phyloP scores from a whole-genome alignment of 1,284 basidiomycete species.

The Ustilago hordei region DNA sequence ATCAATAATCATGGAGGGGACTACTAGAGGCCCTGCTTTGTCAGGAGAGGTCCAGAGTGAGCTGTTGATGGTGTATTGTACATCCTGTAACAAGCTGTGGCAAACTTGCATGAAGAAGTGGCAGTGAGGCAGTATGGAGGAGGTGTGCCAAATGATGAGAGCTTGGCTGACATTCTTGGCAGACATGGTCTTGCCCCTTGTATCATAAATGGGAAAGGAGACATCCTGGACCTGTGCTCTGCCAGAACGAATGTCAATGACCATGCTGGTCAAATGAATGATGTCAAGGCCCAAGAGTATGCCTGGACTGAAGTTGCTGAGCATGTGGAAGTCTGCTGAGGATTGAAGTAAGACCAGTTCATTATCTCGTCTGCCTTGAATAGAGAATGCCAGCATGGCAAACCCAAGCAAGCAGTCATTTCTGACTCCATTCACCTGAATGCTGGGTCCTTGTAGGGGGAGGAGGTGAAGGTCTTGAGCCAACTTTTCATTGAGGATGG shows the following conservation, averaged over 20 bases:
- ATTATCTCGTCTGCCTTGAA: not conserved
- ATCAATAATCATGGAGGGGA: no score
- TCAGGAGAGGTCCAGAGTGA: no score
- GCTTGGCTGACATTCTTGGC: not conserved
- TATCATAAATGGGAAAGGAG: not conserved
- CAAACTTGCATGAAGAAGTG: no score
- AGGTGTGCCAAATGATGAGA: not conserved
- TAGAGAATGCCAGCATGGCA: not conserved
- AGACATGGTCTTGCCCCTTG: not conserved
- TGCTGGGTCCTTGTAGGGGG: not conserved
- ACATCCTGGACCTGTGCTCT: not conserved
- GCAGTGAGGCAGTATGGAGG: not conserved
- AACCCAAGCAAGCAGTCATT: not conserved
- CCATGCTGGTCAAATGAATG: not conserved
- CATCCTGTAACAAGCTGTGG: not conserved
- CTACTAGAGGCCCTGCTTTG: no score
- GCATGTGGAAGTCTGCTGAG: constrained; percentile 1
- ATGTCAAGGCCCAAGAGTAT: not conserved
- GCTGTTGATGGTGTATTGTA: not conserved
- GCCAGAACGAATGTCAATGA: not conserved
- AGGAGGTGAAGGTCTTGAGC: not conserved
- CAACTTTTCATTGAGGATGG: not conserved
- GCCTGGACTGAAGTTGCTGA: not conserved
- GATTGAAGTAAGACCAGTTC: not conserved
- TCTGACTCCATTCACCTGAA: not conserved